Base-by-base conservation (phyloP, 2,329 filamentous ascomycete genomes). In the Aspergillus nomiae region DNA sequence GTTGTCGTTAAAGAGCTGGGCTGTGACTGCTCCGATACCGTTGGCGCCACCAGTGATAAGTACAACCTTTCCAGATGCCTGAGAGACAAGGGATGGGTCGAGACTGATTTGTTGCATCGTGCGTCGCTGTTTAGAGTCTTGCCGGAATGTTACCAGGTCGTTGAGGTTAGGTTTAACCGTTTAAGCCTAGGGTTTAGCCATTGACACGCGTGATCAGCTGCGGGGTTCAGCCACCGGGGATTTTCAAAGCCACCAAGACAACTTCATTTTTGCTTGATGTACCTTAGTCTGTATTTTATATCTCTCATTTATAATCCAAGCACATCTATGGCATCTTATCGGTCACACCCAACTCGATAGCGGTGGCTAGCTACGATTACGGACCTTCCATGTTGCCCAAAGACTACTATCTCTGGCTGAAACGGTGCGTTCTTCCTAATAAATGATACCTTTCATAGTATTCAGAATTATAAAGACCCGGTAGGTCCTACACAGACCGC, bases 11-110 rank as follows among this genome's bases (percentile, higher is more conserved):
- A 78, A 79, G 14, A 75, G 62, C 16, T 69, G 68, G 28, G 77
- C 74, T n/a, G 75, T 80, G 65, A 76, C 77, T 1, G 75, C 75
- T 19, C 80, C 79, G 54, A 82, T 82, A 34, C 78, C 80, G 4
- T 74, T 71, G 4, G 79, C 79, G 26, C 74, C 76, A 10, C 80
- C 79, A 3, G 79, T 81, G 46, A 82, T 71, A 38, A 81, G 70
- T 21, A 76, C 74, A 6, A 78, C 80, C 66, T 77, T 79, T 26
- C 67, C 63, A 10, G 64, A 14, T 26, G 59, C 64, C 5, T 62
- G 38, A 2, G 26, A 21, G 14, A 62, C 57, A 12, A 55, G 43
- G 21, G 36, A 55, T 8, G 3, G 26, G n/a, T 14, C 8, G 9
- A 34, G 16, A 51, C 5, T 34, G 48, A 51, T n/a, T 7, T n/a